phyloP scores from a whole-genome alignment of 2,329 filamentous ascomycete genomes.

The Aspergillus transmontanensis region DNA sequence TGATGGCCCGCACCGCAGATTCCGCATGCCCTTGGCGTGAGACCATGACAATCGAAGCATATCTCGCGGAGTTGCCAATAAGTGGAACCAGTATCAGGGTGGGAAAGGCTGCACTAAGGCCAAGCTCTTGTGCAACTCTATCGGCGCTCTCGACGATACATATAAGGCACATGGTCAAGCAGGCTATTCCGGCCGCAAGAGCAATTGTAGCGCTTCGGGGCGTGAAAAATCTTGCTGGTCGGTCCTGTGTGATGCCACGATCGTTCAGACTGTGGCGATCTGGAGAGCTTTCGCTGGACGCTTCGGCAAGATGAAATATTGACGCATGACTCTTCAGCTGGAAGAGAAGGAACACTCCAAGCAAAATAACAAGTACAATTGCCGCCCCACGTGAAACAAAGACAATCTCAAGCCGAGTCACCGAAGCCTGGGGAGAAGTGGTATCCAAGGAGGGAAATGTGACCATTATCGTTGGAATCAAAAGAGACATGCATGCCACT shows the following conservation, averaged over 20 bases:
- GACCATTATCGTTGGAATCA: conserved; percentile 21
- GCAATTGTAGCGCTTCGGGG: neutral
- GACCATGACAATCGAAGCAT: conserved; percentile 13
- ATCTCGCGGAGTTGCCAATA: conserved; percentile 19
- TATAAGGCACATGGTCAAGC: conserved; percentile 10
- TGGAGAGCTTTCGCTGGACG: neutral
- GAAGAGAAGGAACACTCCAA: conserved; percentile 18
- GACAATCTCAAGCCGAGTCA: conserved; percentile 12
- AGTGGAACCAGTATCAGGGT: conserved; percentile 14
- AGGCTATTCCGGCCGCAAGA: conserved; percentile 5
- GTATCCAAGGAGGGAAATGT: conserved; percentile 18
- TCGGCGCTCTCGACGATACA: conserved; percentile 13
- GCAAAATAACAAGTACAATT: conserved; percentile 13
- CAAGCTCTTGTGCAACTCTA: conserved; percentile 5
- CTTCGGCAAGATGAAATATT: conserved; percentile 15
- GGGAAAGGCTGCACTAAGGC: conserved; percentile 14
- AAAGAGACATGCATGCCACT: conserved; percentile 21
- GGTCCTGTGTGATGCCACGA: neutral
- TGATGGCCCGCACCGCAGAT: conserved; percentile 17
- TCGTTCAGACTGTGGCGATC: neutral
- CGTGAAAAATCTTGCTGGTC: neutral
- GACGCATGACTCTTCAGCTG: conserved; percentile 18
- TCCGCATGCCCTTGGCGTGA: conserved; percentile 15
- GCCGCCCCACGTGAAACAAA: conserved; percentile 15
- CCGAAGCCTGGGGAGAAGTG: conserved; percentile 1